Evolutionary conservation across 306 rosid species (phyloP).

Genomic region (Oxytropis ochrocephala): DNA sequence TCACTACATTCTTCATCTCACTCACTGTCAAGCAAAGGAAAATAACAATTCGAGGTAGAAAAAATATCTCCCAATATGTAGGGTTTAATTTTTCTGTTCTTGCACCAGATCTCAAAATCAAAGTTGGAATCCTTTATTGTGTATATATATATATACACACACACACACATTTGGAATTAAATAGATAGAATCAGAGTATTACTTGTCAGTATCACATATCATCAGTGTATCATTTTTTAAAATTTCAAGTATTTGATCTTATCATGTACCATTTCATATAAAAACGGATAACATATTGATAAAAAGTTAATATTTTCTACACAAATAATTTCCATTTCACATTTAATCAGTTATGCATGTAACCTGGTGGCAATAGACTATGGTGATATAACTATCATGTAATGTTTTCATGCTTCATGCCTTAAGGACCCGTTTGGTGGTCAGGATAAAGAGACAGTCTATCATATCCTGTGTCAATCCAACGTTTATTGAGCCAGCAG

Average conservation of each 20-base stretch:
- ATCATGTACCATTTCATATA: not conserved
- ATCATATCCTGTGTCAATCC: no score
- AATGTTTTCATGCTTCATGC: not conserved
- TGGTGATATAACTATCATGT: not conserved
- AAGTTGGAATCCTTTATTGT: not conserved
- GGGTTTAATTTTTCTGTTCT: not conserved
- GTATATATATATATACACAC: no score
- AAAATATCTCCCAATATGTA: not conserved
- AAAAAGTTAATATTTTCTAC: not conserved
- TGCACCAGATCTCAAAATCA: not conserved
- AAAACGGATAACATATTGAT: not conserved
- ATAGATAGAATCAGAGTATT: not conserved
- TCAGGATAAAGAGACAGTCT: no score
- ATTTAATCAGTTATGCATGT: not conserved
- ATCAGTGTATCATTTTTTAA: not conserved
- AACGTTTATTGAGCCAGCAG: no score
- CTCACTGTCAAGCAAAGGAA: not conserved
- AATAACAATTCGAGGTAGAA: not conserved
- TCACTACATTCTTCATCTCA: not conserved
- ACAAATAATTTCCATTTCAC: not conserved
- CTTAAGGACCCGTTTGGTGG: no score
- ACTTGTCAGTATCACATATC: not conserved
- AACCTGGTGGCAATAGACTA: not conserved
- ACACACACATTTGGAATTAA: not conserved
- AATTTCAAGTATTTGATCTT: not conserved